Conservation (phyloP, 169 alveolate species). For the Plasmodium reichenowi region DNA sequence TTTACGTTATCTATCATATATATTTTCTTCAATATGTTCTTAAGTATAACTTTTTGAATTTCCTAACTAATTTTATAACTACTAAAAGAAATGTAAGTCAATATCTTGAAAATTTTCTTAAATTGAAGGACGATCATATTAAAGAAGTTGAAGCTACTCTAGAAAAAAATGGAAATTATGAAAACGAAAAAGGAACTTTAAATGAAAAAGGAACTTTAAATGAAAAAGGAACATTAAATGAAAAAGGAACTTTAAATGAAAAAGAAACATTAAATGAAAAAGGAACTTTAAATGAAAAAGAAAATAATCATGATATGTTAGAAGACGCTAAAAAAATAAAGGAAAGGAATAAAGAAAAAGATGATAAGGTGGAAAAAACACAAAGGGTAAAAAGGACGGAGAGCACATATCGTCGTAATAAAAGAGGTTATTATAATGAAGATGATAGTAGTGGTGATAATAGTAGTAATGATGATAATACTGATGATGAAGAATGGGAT, state of each 20-base stretch:
- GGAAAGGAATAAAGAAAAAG: neutral
- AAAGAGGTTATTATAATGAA: neutral
- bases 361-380: neutral
- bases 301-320: neutral
- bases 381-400: neutral
- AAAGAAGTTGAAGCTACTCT: too few species aligned
- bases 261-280: neutral
- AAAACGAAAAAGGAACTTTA: too few species aligned
- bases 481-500: too few species aligned
- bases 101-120: constrained; percentile 25
- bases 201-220: neutral
- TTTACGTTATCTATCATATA: constrained; percentile 63
- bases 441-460: constrained; percentile 9
- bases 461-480: too few species aligned
- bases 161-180: too few species aligned
- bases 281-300: neutral
- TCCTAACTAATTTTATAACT: constrained; percentile 5
- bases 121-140: constrained; percentile 9
- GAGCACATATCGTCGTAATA: neutral
- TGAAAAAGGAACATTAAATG: neutral
- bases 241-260: neutral
- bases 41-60: constrained; percentile 44
- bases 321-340: neutral
- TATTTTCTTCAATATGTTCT: constrained; percentile 44
- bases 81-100: constrained; percentile 54